Evolutionary conservation across 2,329 filamentous ascomycete genomes (phyloP).

Genomic region (Colletotrichum sp.): DNA sequence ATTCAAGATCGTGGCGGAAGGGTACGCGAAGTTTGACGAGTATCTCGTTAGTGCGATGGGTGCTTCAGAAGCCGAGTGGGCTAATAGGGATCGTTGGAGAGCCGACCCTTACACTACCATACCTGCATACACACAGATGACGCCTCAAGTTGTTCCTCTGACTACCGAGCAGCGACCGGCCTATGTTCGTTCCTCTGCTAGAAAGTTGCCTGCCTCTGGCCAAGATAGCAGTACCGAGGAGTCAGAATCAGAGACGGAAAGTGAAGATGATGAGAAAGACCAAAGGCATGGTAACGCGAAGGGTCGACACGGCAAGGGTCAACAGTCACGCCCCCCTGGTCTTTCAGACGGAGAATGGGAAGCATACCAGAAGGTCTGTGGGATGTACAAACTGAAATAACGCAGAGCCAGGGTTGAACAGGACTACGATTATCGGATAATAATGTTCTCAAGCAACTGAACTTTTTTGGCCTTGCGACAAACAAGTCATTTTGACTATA

Average conservation of each 20-base stretch:
- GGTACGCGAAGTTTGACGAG: not conserved
- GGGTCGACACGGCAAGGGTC: not conserved
- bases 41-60: not conserved
- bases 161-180: not conserved
- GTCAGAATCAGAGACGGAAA: not conserved
- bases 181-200: not conserved
- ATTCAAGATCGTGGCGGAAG: not conserved
- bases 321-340: not conserved
- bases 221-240: not conserved
- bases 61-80: not conserved
- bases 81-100: not conserved
- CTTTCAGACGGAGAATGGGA: not conserved
- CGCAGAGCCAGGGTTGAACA: accelerated
- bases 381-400: not conserved
- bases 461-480: not conserved
- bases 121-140: not conserved
- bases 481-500: too few relatives aligned
- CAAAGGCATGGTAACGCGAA: not conserved
- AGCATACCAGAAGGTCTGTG: not conserved
- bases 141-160: not conserved
- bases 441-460: accelerated
- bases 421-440: accelerated
- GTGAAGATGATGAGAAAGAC: not conserved
- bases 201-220: not conserved
- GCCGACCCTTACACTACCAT: not conserved